These are phyloP conservation scores for Paspalum vaginatum DNA, from an alignment of 176 grass and related monocot genomes.

Conservation along the genomic window DNA sequence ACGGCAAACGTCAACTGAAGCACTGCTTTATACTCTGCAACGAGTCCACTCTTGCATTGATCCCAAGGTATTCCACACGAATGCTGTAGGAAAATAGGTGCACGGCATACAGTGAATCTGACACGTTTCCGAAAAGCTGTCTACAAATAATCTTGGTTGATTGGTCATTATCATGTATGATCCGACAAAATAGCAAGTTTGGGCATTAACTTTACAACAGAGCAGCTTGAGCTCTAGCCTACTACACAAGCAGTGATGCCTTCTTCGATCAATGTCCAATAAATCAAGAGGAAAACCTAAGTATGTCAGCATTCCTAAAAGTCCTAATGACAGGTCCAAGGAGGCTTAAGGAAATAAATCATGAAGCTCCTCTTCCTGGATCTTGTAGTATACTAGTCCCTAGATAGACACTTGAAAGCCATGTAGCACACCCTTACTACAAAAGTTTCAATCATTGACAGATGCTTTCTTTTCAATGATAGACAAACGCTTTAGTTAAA, in stretches of 20 bases:
- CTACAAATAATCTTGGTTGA: conserved; percentile 18
- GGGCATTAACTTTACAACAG: conserved; percentile 37
- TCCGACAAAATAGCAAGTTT: neutral
- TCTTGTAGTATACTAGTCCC: conserved; percentile 26
- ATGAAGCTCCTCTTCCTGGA: conserved; percentile 26
- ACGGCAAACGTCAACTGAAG: neutral
- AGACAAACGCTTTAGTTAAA: neutral
- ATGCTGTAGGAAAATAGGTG: neutral
- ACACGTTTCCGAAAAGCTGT: conserved; percentile 10
- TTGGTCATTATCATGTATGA: neutral
- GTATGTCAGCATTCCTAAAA: conserved; percentile 35
- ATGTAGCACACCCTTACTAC: conserved; percentile 4
- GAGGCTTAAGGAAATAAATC: conserved; percentile 2
- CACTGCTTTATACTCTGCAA: conserved; percentile 12
- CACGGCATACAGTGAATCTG: neutral
- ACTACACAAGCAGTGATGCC: neutral
- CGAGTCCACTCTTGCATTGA: neutral
- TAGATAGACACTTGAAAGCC: neutral
- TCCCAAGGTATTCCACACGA: neutral
- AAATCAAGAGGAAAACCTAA: conserved; percentile 10
- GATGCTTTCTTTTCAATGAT: conserved; percentile 16
- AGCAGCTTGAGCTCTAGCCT: conserved; percentile 34
- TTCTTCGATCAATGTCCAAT: conserved; percentile 30
- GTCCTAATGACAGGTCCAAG: neutral
- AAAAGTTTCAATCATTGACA: conserved; percentile 31